Evolutionary conservation across 1,284 basidiomycete genomes (phyloP), one percentile per base, ranked within the genome.

Genomic region (Lentinula novae-zelandiae): DNA sequence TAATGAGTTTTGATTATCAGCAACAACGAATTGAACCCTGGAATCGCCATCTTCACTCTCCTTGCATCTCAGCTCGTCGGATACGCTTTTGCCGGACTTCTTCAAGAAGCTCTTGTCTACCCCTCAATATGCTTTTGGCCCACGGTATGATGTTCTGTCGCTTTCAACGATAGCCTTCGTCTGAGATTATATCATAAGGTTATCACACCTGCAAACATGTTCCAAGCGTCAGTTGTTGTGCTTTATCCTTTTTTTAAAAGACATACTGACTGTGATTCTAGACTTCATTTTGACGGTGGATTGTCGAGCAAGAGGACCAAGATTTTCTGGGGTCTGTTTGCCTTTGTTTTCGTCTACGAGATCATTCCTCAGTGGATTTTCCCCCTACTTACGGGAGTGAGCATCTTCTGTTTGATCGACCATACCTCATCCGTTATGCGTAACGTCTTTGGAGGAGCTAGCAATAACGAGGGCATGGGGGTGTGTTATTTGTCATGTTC

Each of bases 41-140:
- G 69, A 4, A 66, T 74, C 48, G 75, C 70, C n/a, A 74, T 76
- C 58, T 76, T 76, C 67, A 75, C 72, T 40, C 60, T 70, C 38
- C 60, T 68, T 38, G 61, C 65, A 15, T 69, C 70, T 5, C 71
- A 73, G 64, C 69, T 74, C 33, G 66, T 74, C 51, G 71, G 71
- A 31, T 75, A 73, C 61, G 69, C 69, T 12, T 62, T 65, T 57
- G 64, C 63, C 51, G 64, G 64, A 17, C 58, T 65, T 39, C 60
- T 65, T 20, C 63, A 62, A 20, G 50, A 61, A 17, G 52, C 53
- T 42, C 60, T 65, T 39, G 63, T 65, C 48, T 65, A 65, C 48
- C 64, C 64, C 15, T 62, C 64, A 31, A 53, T 59, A 40, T 62
- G 57, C 34, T 62, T 65, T 50, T 65, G 58, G 54, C 62, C 64